Evolutionary conservation across 441 rosid species (phyloP).

Genomic region (Pelargonium australe): DNA sequence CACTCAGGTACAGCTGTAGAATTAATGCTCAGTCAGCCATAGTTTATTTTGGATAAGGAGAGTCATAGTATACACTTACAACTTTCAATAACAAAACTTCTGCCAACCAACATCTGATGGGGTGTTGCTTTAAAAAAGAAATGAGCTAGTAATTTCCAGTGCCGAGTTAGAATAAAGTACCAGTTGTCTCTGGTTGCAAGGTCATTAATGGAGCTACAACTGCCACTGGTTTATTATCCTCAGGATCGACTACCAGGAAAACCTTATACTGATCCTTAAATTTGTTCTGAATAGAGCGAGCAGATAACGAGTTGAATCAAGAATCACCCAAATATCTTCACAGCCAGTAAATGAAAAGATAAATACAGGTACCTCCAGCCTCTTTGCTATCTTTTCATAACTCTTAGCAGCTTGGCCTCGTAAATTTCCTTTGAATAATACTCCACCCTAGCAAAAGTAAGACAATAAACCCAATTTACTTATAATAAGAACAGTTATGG

Average conservation of each 20-base stretch:
- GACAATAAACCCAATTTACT: conserved; percentile 13
- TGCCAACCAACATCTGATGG: not conserved
- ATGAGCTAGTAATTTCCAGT: not conserved
- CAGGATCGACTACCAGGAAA: conserved; percentile 81
- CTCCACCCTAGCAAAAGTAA: conserved; percentile 58
- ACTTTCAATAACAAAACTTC: not conserved
- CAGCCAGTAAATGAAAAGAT: conserved; percentile 2
- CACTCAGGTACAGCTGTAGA: conserved; percentile 90
- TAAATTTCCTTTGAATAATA: conserved; percentile 88
- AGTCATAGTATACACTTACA: not conserved
- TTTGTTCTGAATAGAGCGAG: conserved; percentile 50
- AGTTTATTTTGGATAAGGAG: not conserved
- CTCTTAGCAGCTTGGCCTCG: conserved; percentile 78
- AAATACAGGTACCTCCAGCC: conserved; percentile 54
- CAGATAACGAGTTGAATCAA: conserved; percentile 17
- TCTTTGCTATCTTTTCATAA: conserved; percentile 65
- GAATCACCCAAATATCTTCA: conserved; percentile 14
- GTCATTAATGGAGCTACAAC: conserved; percentile 82
- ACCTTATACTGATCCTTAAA: conserved; percentile 77
- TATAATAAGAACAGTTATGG: not conserved
- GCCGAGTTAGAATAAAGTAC: conserved; percentile 30
- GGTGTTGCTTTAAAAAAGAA: conserved; percentile 11
- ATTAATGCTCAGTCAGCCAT: conserved; percentile 1
- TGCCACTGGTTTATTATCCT: conserved; percentile 91
- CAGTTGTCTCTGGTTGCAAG: conserved; percentile 74